A percentile compares a stretch with the other conserved stretches of the same genome.
These are phyloP conservation scores for Blastobotrys proliferans DNA, from an alignment of 1,139 yeast genomes.

Conservation along the genomic window DNA sequence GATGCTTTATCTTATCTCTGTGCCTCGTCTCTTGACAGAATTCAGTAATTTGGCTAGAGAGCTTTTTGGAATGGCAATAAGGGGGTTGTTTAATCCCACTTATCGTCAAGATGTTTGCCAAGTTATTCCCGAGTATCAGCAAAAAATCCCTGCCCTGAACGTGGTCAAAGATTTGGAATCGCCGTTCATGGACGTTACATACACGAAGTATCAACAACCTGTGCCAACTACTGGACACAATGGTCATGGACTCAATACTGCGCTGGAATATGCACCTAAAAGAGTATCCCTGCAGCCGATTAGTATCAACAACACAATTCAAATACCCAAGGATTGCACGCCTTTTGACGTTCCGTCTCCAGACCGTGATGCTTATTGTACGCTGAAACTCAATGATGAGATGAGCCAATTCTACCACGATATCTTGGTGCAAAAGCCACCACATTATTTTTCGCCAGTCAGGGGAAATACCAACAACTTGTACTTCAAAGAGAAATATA, in stretches of 20 bases:
- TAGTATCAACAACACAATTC: not conserved
- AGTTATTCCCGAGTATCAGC: too few species aligned
- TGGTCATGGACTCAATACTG: too few species aligned
- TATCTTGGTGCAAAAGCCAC: conserved; percentile 10
- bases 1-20: too few species aligned
- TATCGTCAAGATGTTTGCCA: too few species aligned
- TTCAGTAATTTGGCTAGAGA: too few species aligned
- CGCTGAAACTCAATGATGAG: conserved; percentile 21
- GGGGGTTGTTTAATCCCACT: too few species aligned
- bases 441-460: too few species aligned
- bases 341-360: conserved; percentile 6
- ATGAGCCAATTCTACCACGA: conserved; percentile 20
- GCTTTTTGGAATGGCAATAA: too few species aligned
- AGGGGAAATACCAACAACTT: too few species aligned
- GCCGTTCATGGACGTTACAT: conserved; percentile 15
- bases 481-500: conserved; percentile 10
- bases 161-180: conserved; percentile 14
- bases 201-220: conserved; percentile 1
- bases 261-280: too few species aligned
- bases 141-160: conserved; percentile 11
- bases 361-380: conserved; percentile 18
- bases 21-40: too few species aligned
- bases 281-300: too few species aligned
- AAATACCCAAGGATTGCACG: conserved; percentile 7
- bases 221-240: not conserved